A percentile compares a stretch with the other conserved stretches of the same genome.
These are phyloP conservation scores for Loxodes magnus DNA, from an alignment of 73 alveolate species.

Conservation along the genomic window DNA sequence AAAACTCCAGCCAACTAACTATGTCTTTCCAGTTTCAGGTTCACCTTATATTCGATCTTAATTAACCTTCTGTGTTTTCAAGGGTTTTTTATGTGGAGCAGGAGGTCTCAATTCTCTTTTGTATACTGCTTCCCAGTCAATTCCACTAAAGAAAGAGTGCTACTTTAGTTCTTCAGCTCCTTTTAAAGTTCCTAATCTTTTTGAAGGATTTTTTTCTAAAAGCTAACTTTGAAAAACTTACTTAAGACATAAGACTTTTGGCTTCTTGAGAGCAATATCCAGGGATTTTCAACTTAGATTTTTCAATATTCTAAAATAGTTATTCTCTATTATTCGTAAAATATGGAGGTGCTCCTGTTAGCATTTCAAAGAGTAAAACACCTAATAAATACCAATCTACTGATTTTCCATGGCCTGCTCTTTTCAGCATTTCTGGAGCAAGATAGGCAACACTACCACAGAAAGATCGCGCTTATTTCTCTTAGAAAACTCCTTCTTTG, in stretches of 20 bases:
- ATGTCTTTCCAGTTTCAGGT: too few relatives aligned
- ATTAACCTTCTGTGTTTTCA: too few relatives aligned
- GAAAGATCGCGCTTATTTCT: constrained; percentile 53
- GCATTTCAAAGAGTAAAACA: constrained; percentile 84
- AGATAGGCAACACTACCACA: constrained; percentile 92
- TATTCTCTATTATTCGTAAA: constrained; percentile 73
- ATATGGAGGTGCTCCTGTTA: constrained; percentile 90
- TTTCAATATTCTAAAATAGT: constrained; percentile 64
- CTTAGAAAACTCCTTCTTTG: constrained; percentile 62
- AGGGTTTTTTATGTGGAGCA: background rate
- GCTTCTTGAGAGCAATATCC: constrained; percentile 54
- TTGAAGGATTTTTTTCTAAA: constrained; percentile 67
- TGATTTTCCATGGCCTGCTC: constrained; percentile 73
- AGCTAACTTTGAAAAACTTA: constrained; percentile 48
- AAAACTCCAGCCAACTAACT: too few relatives aligned
- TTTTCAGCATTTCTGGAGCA: constrained; percentile 84
- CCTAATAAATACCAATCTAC: constrained; percentile 93
- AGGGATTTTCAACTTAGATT: constrained; percentile 66
- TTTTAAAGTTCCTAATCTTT: constrained; percentile 76
- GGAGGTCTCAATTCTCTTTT: constrained; percentile 12
- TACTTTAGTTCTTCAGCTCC: constrained; percentile 77
- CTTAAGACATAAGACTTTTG: constrained; percentile 16
- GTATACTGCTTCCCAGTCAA: constrained; percentile 78
- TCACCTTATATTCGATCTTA: too few relatives aligned
- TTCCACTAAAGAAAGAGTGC: constrained; percentile 78